A percentile compares a stretch with the other conserved stretches of the same genome.
Evolutionary conservation across 768 basidiomycete genomes (phyloP).

Genomic region (Leccinum obscurum): DNA sequence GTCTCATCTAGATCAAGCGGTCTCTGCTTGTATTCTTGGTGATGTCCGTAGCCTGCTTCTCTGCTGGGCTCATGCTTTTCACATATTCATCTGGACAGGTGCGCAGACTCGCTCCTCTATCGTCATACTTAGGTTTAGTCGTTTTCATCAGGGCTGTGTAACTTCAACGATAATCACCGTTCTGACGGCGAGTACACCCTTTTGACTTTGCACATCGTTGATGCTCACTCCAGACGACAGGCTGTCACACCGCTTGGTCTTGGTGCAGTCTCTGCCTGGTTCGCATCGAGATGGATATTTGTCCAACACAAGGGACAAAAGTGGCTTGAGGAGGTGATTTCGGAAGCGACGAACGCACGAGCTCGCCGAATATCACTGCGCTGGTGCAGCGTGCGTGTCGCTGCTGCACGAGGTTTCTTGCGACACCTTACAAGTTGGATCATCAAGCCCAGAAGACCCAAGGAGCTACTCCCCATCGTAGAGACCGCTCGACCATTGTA

Average conservation of each 20-base stretch:
- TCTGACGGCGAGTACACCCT: conserved; percentile 48
- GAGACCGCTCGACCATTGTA: conserved; percentile 20
- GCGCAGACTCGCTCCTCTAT: conserved; percentile 27
- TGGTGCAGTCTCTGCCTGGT: conserved; percentile 54
- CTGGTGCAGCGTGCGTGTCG: conserved; percentile 27
- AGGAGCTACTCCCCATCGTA: conserved; percentile 24
- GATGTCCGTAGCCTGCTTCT: conserved; percentile 82
- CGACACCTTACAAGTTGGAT: conserved; percentile 27
- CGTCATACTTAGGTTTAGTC: conserved; percentile 20
- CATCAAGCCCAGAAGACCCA: conserved; percentile 22
- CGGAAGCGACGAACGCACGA: conserved; percentile 29
- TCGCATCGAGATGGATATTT: conserved; percentile 51
- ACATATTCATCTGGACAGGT: conserved; percentile 75
- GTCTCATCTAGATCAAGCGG: conserved; percentile 82
- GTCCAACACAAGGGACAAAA: conserved; percentile 48
- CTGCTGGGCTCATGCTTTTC: conserved; percentile 73
- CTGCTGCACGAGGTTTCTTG: conserved; percentile 21
- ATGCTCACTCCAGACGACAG: conserved; percentile 19
- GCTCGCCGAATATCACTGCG: conserved; percentile 23
- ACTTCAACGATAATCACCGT: conserved; percentile 76
- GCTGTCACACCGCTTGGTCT: conserved; percentile 43
- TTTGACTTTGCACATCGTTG: neutral
- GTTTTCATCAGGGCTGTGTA: conserved; percentile 45
- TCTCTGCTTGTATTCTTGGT: conserved; percentile 83
- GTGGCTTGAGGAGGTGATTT: conserved; percentile 49